Conservation (phyloP, 805 yeast species). For the Lipomyces yamanashiensis region DNA sequence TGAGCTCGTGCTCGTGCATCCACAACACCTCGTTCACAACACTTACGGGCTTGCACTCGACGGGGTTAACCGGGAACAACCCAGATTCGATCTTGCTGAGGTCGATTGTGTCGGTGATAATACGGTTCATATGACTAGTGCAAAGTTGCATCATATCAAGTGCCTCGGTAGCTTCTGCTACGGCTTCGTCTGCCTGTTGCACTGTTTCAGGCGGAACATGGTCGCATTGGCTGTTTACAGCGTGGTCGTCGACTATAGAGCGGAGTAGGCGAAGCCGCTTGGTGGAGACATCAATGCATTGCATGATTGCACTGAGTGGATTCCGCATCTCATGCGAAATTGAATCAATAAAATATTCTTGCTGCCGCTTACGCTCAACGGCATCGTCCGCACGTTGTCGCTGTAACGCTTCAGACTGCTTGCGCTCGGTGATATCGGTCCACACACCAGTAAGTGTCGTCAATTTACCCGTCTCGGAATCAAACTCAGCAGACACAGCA, state of each 20-base stretch:
- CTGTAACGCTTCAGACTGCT: constrained; percentile 35
- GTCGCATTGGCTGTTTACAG: background rate
- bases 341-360: constrained; percentile 69
- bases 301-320: constrained; percentile 92
- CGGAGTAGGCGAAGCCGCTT: background rate
- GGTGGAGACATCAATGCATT: constrained; percentile 70
- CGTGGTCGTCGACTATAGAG: background rate
- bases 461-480: constrained; percentile 29
- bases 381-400: constrained; percentile 37
- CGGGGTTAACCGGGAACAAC: constrained; percentile 33
- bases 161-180: constrained; percentile 76
- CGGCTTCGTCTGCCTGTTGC: background rate
- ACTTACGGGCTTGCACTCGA: constrained; percentile 24
- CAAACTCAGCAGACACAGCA: constrained; percentile 34
- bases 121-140: constrained; percentile 40
- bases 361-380: constrained; percentile 35
- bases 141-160: constrained; percentile 44
- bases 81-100: constrained; percentile 46
- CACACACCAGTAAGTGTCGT: constrained; percentile 30
- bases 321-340: constrained; percentile 94
- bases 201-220: background rate
- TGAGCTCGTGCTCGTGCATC: constrained; percentile 79
- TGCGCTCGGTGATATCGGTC: constrained; percentile 36
- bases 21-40: constrained; percentile 61
- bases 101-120: constrained; percentile 76